phyloP scores from a whole-genome alignment of 108 stramenopile genomes.

The Cyclostephanos tholiformis region DNA sequence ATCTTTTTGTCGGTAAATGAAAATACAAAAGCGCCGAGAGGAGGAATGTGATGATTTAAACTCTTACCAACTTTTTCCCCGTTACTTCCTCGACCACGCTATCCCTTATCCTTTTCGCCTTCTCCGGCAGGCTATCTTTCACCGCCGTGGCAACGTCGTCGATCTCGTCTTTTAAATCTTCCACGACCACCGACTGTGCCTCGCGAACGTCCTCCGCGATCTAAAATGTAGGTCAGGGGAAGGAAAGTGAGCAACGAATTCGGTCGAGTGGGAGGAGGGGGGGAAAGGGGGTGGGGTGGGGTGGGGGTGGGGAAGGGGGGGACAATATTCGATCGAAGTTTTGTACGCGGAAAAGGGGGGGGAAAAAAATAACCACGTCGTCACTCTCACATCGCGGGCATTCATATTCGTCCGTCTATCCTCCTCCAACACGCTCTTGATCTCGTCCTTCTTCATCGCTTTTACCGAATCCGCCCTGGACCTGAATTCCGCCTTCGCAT shows the following conservation, averaged over 20 bases:
- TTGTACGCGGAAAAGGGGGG: too few relatives aligned
- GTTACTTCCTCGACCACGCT: constrained; percentile 45
- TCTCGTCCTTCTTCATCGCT: constrained; percentile 39
- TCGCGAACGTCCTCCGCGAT: constrained; percentile 43
- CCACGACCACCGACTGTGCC: constrained; percentile 27
- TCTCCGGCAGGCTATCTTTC: constrained; percentile 33
- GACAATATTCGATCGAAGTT: too few relatives aligned
- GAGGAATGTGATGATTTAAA: too few relatives aligned
- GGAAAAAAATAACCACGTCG: background rate
- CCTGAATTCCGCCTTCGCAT: constrained; percentile 42
- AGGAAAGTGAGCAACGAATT: constrained; percentile 1
- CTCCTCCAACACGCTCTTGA: constrained; percentile 41
- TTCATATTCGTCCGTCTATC: constrained; percentile 36
- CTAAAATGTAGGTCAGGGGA: constrained; percentile 9
- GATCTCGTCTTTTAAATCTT: constrained; percentile 51
- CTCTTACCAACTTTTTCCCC: constrained; percentile 46
- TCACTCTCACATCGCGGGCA: constrained; percentile 35
- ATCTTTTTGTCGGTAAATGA: constrained; percentile 16
- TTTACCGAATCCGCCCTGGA: constrained; percentile 38
- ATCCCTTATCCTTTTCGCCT: constrained; percentile 45
- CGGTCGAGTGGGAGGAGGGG: background rate
- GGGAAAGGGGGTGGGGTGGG: too few relatives aligned
- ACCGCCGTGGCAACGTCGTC: constrained; percentile 43
- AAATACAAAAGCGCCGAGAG: too few relatives aligned
- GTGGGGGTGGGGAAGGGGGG: too few relatives aligned